Base-by-base conservation (phyloP, 805 yeast species). In the Candida tibetensis region DNA sequence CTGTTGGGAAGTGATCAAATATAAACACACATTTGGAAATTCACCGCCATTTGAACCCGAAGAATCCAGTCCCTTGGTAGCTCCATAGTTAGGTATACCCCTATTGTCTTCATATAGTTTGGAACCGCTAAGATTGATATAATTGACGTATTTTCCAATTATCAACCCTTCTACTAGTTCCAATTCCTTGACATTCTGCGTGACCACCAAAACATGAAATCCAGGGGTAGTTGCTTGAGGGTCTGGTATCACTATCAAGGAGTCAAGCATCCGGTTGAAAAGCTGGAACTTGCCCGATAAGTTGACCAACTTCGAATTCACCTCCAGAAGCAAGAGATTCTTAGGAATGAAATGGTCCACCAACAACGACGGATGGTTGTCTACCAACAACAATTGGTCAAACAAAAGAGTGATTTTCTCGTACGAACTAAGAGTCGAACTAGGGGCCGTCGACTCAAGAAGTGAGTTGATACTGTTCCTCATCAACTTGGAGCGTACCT, bases 301-400 rank as follows among this genome's bases (percentile, higher is more conserved):
- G 29, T 60, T 58, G 29, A 70, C 60, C 34, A 83, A 60, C 32
- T 74, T 57, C 37, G 76, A 79, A 41, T 76, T 82, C 1, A 84
- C 69, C 46, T 82, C 85, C 80, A 79, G 76, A 27, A 82, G 61
- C 12, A 85, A 55, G 45, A 84, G 61, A 39, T 81, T 82, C 47
- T 79, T 78, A 5, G 93, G 89, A 56, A 84, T 79, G 49, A 78
- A 85, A 57, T 85, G 93, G 47, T 83, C 85, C 21, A 85, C 90
- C 30, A 85, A 55, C 28, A 85, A 60, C 29, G 82, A 77, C 2
- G 91, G 87, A 57, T 85, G 90, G 48, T 74, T 79, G 3, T 74
- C 64, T 0, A 81, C 60, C n/a, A 72, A 69, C 26, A 66, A 52
- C 4, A 81, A 53, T 47, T 74, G 79, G 5, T 70, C 66, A 30